Conservation (phyloP, 2,329 filamentous ascomycete species). For the Thielaviopsis ethacetica region DNA sequence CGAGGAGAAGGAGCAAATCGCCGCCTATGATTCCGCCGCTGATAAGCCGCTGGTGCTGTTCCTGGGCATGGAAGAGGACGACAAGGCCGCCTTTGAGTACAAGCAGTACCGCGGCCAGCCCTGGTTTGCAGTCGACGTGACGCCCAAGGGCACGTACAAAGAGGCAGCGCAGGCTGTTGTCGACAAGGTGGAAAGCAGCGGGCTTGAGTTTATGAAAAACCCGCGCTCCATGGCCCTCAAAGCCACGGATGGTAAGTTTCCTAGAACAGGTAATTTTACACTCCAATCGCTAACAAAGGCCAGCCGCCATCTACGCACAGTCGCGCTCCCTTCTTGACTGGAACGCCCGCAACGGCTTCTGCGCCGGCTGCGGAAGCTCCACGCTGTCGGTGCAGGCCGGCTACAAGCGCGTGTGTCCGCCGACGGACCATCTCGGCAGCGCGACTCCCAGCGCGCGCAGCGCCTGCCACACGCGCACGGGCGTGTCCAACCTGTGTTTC, state of each 20-base stretch:
- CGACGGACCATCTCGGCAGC: slow-evolving; percentile 42
- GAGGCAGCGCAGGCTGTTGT: slow-evolving; percentile 40
- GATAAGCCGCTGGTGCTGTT: slow-evolving; percentile 63
- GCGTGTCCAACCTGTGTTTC: slow-evolving; percentile 81
- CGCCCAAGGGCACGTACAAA: slow-evolving; percentile 47
- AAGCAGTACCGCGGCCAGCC: slow-evolving; percentile 63
- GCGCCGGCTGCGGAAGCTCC: slow-evolving; percentile 68
- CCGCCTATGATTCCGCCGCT: slow-evolving; percentile 54
- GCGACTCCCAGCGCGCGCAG: slow-evolving; percentile 35
- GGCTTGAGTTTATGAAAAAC: slow-evolving; percentile 11
- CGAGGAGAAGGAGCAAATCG: slow-evolving; percentile 56
- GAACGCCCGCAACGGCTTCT: slow-evolving; percentile 87
- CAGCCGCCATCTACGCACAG: slow-evolving; percentile 82
- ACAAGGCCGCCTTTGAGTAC: slow-evolving; percentile 35
- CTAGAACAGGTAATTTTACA: not conserved
- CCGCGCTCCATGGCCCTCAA: slow-evolving; percentile 36
- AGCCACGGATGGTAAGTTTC: slow-evolving; percentile 9
- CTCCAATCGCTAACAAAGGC: not conserved
- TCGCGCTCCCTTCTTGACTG: slow-evolving; percentile 80
- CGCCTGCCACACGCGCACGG: slow-evolving; percentile 65
- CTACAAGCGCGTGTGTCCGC: slow-evolving; percentile 65
- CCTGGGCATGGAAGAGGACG: slow-evolving; percentile 59
- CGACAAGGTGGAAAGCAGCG: slow-evolving; percentile 11
- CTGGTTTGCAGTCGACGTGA: slow-evolving; percentile 82
- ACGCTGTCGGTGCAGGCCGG: slow-evolving; percentile 67